A percentile compares a stretch with the other conserved stretches of the same genome.
Evolutionary conservation across 352 stramenopile genomes (phyloP).

Genomic region (Pythium sukuiense): DNA sequence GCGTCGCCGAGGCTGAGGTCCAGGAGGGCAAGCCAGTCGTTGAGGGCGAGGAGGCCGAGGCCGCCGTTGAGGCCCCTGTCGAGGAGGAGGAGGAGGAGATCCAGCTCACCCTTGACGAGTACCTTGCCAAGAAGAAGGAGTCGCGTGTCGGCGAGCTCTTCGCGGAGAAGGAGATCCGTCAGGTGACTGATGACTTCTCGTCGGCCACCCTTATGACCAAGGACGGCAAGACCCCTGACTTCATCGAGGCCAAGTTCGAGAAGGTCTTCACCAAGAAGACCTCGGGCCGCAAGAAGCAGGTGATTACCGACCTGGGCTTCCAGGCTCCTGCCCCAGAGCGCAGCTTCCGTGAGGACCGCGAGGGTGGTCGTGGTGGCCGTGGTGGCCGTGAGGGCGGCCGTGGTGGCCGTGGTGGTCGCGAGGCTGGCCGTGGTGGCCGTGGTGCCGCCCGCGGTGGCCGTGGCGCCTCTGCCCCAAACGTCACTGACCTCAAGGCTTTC

Average conservation of each 20-base stretch:
- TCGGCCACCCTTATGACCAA: slow-evolving; percentile 73
- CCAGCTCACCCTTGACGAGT: slow-evolving; percentile 81
- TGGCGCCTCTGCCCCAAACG: slow-evolving; percentile 48
- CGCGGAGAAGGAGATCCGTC: slow-evolving; percentile 74
- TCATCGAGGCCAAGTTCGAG: slow-evolving; percentile 87
- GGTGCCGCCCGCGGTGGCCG: slow-evolving; percentile 13
- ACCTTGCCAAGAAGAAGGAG: slow-evolving; percentile 82
- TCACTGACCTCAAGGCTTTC: slow-evolving; percentile 85
- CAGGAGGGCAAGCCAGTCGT: slow-evolving; percentile 33
- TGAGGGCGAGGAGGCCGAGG: slow-evolving; percentile 29
- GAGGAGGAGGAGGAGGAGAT: slow-evolving; percentile 76
- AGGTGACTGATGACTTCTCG: slow-evolving; percentile 91
- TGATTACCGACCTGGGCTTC: slow-evolving; percentile 88
- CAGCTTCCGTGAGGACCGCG: slow-evolving; percentile 62
- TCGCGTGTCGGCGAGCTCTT: slow-evolving; percentile 75
- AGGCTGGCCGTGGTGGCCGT: slow-evolving; percentile 10
- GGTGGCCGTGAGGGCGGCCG: slow-evolving; percentile 28
- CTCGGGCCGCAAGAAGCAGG: slow-evolving; percentile 91
- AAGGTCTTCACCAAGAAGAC: slow-evolving; percentile 97
- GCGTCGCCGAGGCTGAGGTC: slow-evolving; percentile 37
- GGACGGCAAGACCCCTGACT: slow-evolving; percentile 87
- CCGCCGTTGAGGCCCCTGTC: slow-evolving; percentile 51
- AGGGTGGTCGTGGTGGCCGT: slow-evolving; percentile 50
- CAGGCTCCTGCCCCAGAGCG: slow-evolving; percentile 68
- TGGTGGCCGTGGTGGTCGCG: slow-evolving; percentile 34